These are phyloP conservation scores for Vicia sativa DNA, from an alignment of 306 rosid genomes.

Conservation along the genomic window DNA sequence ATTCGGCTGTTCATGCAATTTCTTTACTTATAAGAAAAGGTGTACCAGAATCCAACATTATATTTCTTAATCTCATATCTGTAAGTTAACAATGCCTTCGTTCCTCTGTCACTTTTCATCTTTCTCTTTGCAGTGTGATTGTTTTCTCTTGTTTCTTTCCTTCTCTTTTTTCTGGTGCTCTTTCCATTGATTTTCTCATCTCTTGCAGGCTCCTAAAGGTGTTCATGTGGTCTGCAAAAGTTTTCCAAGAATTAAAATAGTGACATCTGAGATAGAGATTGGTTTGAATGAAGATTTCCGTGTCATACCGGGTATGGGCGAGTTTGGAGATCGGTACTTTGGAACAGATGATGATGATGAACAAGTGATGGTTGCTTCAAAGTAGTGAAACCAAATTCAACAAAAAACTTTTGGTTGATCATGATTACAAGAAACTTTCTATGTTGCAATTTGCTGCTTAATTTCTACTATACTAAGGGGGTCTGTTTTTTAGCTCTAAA, in stretches of 20 bases:
- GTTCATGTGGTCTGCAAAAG: slow-evolving; percentile 89
- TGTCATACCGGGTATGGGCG: slow-evolving; percentile 98
- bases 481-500: slow-evolving; percentile 39
- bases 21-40: slow-evolving; percentile 85
- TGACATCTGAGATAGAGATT: slow-evolving; percentile 91
- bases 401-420: slow-evolving; percentile 18
- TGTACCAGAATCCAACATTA: slow-evolving; percentile 95
- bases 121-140: neutral
- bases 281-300: slow-evolving; percentile 89
- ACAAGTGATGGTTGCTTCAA: slow-evolving; percentile 47
- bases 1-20: slow-evolving; percentile 97
- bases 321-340: slow-evolving; percentile 95
- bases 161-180: slow-evolving; percentile 22
- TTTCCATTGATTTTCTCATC: slow-evolving; percentile 14
- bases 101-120: neutral
- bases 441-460: slow-evolving; percentile 34
- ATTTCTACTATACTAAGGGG: slow-evolving; percentile 39
- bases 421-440: slow-evolving; percentile 1
- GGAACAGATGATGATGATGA: slow-evolving; percentile 91
- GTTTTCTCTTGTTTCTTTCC: neutral
- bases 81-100: slow-evolving; percentile 55
- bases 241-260: slow-evolving; percentile 93
- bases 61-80: slow-evolving; percentile 95
- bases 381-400: slow-evolving; percentile 42
- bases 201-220: slow-evolving; percentile 90